Evolutionary conservation across 164 flowering plant species (phyloP).

Genomic region (Nelumbo lutea): DNA sequence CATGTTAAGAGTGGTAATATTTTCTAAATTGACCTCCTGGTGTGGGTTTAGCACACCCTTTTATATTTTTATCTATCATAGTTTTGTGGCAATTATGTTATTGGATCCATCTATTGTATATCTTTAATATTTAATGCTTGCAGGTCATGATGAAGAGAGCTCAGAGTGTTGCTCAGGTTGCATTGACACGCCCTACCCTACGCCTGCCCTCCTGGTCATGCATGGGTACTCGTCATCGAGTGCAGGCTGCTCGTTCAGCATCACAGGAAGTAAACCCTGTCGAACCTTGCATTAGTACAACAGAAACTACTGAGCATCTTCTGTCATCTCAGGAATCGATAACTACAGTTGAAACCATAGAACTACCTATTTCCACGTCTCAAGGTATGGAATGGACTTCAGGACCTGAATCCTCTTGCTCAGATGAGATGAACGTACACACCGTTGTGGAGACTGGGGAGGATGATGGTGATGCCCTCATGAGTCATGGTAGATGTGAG

Average conservation of each 20-base stretch:
- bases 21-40: no score
- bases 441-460: constrained; percentile 19
- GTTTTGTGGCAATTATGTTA: no score
- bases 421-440: constrained; percentile 21
- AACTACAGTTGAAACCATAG: no score
- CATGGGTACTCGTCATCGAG: constrained; percentile 82
- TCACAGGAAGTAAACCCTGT: constrained; percentile 24
- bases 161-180: constrained; percentile 85
- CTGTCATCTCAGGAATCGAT: no score
- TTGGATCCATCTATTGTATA: no score
- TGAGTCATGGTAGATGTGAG: constrained; percentile 31
- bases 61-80: no score
- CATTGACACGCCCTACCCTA: constrained; percentile 68
- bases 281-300: constrained; percentile 23
- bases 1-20: no score
- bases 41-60: no score
- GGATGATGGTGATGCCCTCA: constrained; percentile 40
- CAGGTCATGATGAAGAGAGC: constrained; percentile 96
- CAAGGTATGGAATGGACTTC: constrained; percentile 41
- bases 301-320: constrained; percentile 32
- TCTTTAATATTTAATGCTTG: neutral
- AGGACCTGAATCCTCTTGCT: constrained; percentile 31
- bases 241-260: constrained; percentile 24
- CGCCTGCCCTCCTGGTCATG: constrained; percentile 85
- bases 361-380: neutral